These are phyloP conservation scores for Lichtheimia corymbifera DNA, from an alignment of 371 early-diverging fungal species.

Conservation along the genomic window DNA sequence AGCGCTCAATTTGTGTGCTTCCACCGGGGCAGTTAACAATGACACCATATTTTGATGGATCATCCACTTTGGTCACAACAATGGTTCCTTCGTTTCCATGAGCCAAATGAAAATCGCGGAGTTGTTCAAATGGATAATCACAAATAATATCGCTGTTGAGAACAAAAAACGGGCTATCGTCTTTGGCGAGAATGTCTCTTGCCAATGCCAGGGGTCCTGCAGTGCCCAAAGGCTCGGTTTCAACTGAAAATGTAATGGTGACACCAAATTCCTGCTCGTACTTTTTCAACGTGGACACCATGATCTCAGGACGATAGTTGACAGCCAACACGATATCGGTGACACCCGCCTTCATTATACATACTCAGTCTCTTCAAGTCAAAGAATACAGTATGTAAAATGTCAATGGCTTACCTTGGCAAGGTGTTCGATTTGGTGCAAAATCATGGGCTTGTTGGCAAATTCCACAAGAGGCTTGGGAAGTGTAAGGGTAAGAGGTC, in stretches of 20 bases:
- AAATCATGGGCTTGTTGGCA: conserved; percentile 98
- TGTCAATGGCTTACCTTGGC: conserved; percentile 69
- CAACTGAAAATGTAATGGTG: conserved; percentile 96
- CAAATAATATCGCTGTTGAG: conserved; percentile 99
- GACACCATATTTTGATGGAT: conserved; percentile 99
- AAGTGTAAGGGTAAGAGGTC: conserved; percentile 96
- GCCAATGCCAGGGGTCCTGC: conserved; percentile 99
- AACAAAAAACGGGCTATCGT: conserved; percentile 97
- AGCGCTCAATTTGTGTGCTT: conserved; percentile 82
- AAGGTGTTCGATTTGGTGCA: conserved; percentile 98
- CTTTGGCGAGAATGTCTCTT: conserved; percentile 86
- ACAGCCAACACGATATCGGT: conserved; percentile 98
- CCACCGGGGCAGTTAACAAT: conserved; percentile 72
- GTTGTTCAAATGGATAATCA: conserved; percentile 93
- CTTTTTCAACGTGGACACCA: conserved; percentile 86
- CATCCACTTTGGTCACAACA: conserved; percentile 94
- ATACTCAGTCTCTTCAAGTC: neutral
- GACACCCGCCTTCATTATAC: conserved; percentile 83
- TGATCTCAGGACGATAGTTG: conserved; percentile 97
- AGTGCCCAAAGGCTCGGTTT: conserved; percentile 95
- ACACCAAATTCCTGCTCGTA: conserved; percentile 90
- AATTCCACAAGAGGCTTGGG: conserved; percentile 99
- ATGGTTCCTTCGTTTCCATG: conserved; percentile 96
- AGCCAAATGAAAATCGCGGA: conserved; percentile 83
- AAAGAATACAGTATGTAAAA: too few relatives aligned